phyloP scores from a whole-genome alignment of 495 filamentous ascomycete species.

The Neurospora hispaniola region DNA sequence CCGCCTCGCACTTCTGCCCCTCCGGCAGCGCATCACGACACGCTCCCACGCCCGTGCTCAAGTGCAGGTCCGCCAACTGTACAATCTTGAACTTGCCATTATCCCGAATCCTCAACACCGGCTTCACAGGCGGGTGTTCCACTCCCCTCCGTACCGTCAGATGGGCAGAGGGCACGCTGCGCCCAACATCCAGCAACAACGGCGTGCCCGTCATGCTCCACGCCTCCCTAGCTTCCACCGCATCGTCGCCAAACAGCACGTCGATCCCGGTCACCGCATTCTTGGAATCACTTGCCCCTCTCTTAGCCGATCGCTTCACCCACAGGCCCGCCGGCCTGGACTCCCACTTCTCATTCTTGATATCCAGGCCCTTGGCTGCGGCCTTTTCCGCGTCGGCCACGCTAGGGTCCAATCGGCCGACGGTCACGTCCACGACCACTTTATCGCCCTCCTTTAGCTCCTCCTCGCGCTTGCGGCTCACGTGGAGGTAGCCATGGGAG shows the following conservation, averaged over 20 bases:
- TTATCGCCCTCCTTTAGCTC: constrained; percentile 64
- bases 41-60: constrained; percentile 75
- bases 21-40: constrained; percentile 78
- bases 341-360: constrained; percentile 63
- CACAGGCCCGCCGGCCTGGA: constrained; percentile 68
- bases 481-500: constrained; percentile 70
- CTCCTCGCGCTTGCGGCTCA: constrained; percentile 81
- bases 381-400: constrained; percentile 27
- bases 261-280: constrained; percentile 75
- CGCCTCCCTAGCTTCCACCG: constrained; percentile 72
- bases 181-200: constrained; percentile 52
- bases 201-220: constrained; percentile 69
- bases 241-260: constrained; percentile 87
- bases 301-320: constrained; percentile 69
- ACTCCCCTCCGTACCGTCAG: constrained; percentile 68
- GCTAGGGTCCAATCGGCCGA: constrained; percentile 59
- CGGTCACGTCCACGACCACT: constrained; percentile 72
- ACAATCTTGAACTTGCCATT: constrained; percentile 97
- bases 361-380: constrained; percentile 40
- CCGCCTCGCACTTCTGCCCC: constrained; percentile 77
- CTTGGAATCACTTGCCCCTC: constrained; percentile 67
- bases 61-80: constrained; percentile 83
- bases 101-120: constrained; percentile 63
- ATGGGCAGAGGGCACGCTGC: constrained; percentile 53
- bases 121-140: constrained; percentile 45